Evolutionary conservation across 2,329 filamentous ascomycete species (phyloP).

Genomic region (Huntiella bhutanensis): DNA sequence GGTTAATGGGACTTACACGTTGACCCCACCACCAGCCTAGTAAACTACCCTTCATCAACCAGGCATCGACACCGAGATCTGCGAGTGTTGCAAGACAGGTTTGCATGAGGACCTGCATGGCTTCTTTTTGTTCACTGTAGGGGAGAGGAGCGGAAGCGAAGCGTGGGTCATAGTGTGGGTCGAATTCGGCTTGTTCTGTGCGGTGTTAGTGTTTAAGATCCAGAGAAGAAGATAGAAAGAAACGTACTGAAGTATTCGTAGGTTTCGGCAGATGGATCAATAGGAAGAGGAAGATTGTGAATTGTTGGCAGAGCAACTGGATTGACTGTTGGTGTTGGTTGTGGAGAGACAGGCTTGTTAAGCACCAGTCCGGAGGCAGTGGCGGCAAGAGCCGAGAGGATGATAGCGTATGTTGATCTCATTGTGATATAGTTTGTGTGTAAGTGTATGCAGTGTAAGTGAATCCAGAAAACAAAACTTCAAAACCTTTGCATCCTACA

Average conservation of each 20-base stretch:
- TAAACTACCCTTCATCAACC: slow-evolving; percentile 71
- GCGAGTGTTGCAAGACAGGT: slow-evolving; percentile 53
- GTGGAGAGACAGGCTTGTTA: not conserved
- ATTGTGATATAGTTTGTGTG: too few relatives aligned
- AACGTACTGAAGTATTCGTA: slow-evolving; percentile 7
- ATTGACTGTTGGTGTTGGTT: not conserved
- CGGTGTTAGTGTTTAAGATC: slow-evolving; percentile 2
- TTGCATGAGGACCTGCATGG: slow-evolving; percentile 46
- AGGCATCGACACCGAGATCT: slow-evolving; percentile 51
- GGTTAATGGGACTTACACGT: slow-evolving; percentile 18
- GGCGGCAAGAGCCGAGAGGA: not conserved
- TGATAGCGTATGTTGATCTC: too few relatives aligned
- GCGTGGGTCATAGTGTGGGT: slow-evolving; percentile 21
- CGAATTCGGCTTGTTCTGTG: slow-evolving; percentile 11
- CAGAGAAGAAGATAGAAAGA: not conserved
- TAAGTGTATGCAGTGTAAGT: too few relatives aligned
- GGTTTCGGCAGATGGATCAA: not conserved
- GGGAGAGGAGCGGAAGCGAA: slow-evolving; percentile 23
- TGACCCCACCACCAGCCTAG: slow-evolving; percentile 77
- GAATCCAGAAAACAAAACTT: too few relatives aligned
- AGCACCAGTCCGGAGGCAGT: not conserved
- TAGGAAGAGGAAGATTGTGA: not conserved
- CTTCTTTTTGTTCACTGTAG: slow-evolving; percentile 39
- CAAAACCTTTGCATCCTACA: too few relatives aligned
- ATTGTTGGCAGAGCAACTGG: not conserved